Base-by-base conservation (phyloP, 2,329 filamentous ascomycete genomes). In the Botrytis deweyae region DNA sequence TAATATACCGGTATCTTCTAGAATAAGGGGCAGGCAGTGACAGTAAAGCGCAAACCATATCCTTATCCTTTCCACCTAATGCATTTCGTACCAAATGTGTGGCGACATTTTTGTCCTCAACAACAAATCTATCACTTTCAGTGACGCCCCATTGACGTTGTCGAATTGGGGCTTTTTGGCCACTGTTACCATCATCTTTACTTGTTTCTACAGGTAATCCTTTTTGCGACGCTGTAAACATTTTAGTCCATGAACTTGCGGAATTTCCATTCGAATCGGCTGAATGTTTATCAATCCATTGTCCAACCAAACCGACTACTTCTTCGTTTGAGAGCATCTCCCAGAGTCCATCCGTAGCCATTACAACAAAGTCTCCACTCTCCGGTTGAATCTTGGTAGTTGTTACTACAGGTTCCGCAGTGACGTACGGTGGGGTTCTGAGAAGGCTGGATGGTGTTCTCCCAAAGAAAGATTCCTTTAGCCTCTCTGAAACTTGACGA, bases 311-410 rank as follows among this genome's bases (percentile, higher is more conserved):
- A 0, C 96, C 96, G 69, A 99, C 93, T 1, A 98, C 96, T 85
- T 99, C 96, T 81, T 99, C 96, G 80, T 98, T 99, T 66, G 94
- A 98, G 75, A 99, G 87, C 96, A 98, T 98, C 84, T 99, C 96
- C 96, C 96, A 99, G 0, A 99, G 87, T 6, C 96, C 96, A 81
- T 99, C 96, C 0, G 96, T 98, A 36, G 96, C 96, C 87, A 99
- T 91, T 75, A 99, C 95, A 20, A 99, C 87, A 79, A 99, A 99
- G 81, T 99, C 96, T 64, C 95, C 95, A 76, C 93, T 93, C 72
- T 93, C 89, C 1, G 96, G 96, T 78, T 95, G 88, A 70, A 99
- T 91, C 82, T 96, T 92, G 64, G 95, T 98, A 1, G 94, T 97
- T 0, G 95, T 98, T 71, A 99, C 89, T 36, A 98, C 88, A 4